Evolutionary conservation across 23 red algal genomes (phyloP), one percentile per base, ranked within the genome.

Genomic region (Gracilaria vermiculophylla): DNA sequence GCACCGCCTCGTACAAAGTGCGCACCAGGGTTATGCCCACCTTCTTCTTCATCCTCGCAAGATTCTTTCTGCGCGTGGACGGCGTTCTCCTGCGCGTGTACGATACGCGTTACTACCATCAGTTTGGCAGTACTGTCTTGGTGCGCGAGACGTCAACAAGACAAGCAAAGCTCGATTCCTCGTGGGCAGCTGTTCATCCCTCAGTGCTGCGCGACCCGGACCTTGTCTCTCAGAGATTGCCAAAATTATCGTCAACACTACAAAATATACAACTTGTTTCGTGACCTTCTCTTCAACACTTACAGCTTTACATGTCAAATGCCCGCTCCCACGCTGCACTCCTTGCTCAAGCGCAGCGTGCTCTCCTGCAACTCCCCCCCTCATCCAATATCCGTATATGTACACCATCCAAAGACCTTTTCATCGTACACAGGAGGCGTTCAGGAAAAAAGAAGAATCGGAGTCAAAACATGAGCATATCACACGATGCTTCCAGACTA

Each of bases 31-130:
- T 98, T 24, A 92, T 93, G 92, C 86, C 83, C 0, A 82, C 74
- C 17, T 98, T 82, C 54, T 81, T 94, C 65, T 95, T 94, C 62
- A 60, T 93, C 24, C 85, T 98, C 36, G 82, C 87, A 39, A 79
- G 96, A 19, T 92, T 98, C 65, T 95, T 93, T 77, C 69, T 98
- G 35, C 85, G 96, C 23, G 87, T 98, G 14, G 96, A 98, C 82
- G 69, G 77, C 11, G 92, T 94, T 13, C 71, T 95, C 16, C 60
- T 92, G 37, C 85, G 91, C n/a, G 69, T 98, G 16, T 83, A 49
- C 28, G 96, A 98, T 65, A 98, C 96, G 39, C 86, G 96, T 35
- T 92, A 93, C 37, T 98, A 75, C 84, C 83, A 98, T 61, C 70
- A 61, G n/a, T 91, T 92, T 62, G 92, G 88, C 14, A 73, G 35